Evolutionary conservation across 75 land plant species (phyloP), one percentile per base, ranked within the genome.

Genomic region (Picea sitchensis): DNA sequence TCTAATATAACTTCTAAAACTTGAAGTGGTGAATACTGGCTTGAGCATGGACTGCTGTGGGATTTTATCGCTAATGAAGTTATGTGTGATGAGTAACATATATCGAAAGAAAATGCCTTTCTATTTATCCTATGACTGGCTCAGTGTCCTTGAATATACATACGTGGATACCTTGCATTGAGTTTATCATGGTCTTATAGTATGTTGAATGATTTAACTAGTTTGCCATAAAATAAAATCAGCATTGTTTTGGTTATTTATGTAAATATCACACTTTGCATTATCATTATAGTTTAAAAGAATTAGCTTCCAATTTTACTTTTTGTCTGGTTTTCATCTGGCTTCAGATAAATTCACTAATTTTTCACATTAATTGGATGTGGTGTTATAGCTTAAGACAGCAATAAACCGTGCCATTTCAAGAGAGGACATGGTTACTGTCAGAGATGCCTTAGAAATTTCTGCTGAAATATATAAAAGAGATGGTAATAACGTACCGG

Each of bases 371-470:
- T 72, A 60, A 14, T 21, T 58, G 61, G 21, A 9, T 79, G 14
- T 69, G 26, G 17, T 7, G 41, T 63, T 74, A 63, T 89, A 96
- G 99, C 88, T 97, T 15, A 97, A 95, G 84, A 97, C 95, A 32
- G 91, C 98, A 59, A 81, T 91, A 26, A 91, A 77, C 81, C 95
- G 92, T 74, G 99, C 99, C 32, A 89, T 85, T 34, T 87, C 94
- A 44, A 92, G 99, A 3, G 90, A 90, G 91, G 98, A 95, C 80
- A 89, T 97, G 90, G 20, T 77, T 38, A 95, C 99, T 21, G 85
- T 95, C 17, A 91, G 92, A 72, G 98, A 92, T 85, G 98, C 98
- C 11, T 91, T 97, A 69, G 99, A 95, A 82, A 95, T 93, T 62
- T 93, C 98, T 71, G 90, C 94, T 71, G 89, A 91, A 65, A 90